phyloP scores from a whole-genome alignment of 1,284 basidiomycete species.

The Thecaphora thlaspeos region DNA sequence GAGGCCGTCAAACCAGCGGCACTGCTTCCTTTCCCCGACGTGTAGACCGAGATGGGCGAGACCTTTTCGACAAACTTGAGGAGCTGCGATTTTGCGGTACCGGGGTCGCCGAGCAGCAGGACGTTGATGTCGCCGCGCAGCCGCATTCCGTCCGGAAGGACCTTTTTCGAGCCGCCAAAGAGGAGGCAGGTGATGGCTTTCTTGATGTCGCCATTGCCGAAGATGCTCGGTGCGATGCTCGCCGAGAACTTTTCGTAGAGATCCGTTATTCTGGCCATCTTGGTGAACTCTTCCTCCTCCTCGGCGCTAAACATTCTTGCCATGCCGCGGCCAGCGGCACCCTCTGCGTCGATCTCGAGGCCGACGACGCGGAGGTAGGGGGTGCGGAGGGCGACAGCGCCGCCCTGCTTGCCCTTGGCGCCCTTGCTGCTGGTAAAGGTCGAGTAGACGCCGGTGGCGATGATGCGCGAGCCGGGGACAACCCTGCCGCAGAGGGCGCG shows the following conservation, averaged over 20 bases:
- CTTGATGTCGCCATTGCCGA: slow-evolving; percentile 94
- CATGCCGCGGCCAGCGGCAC: slow-evolving; percentile 66
- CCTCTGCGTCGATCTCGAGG: slow-evolving; percentile 74
- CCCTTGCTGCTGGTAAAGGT: slow-evolving; percentile 86
- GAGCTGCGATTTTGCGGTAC: slow-evolving; percentile 95
- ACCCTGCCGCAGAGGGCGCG: slow-evolving; percentile 55
- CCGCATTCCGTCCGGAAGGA: slow-evolving; percentile 95
- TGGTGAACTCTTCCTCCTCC: slow-evolving; percentile 92
- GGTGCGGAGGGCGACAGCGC: slow-evolving; percentile 76
- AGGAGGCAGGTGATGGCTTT: slow-evolving; percentile 92
- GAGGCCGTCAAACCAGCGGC: slow-evolving; percentile 97
- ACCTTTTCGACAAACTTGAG: slow-evolving; percentile 99
- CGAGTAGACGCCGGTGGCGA: slow-evolving; percentile 95
- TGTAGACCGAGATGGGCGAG: slow-evolving; percentile 95
- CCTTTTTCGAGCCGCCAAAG: slow-evolving; percentile 97
- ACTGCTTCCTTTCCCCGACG: slow-evolving; percentile 94
- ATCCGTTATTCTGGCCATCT: slow-evolving; percentile 83
- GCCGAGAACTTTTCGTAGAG: slow-evolving; percentile 92
- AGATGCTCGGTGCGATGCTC: slow-evolving; percentile 96
- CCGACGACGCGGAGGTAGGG: slow-evolving; percentile 93
- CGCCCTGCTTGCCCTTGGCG: slow-evolving; percentile 56
- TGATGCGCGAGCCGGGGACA: slow-evolving; percentile 88
- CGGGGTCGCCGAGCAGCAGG: slow-evolving; percentile 90
- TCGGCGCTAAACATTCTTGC: slow-evolving; percentile 79
- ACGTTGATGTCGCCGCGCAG: slow-evolving; percentile 98